Evolutionary conservation across 768 basidiomycete species (phyloP).

Genomic region (Hygrophorus pudorinus): DNA sequence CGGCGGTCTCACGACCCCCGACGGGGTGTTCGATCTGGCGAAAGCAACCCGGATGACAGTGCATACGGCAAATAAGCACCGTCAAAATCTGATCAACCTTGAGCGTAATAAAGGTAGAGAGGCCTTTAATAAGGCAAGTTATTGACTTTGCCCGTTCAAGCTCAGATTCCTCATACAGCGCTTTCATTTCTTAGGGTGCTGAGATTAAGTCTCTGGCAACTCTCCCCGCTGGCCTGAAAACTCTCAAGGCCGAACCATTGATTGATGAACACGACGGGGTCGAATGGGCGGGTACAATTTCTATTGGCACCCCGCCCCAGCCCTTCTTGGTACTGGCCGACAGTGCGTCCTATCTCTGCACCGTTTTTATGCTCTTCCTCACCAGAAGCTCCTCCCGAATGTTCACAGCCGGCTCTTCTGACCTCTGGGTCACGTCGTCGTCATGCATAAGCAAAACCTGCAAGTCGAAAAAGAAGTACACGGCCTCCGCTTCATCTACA

Average conservation of each 20-base stretch:
- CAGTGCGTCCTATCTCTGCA: no score
- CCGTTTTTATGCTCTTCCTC: no score
- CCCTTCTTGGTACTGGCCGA: slow-evolving; percentile 31
- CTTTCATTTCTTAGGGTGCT: no score
- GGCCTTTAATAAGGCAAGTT: not conserved
- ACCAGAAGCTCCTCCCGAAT: no score
- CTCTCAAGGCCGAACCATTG: slow-evolving; percentile 24
- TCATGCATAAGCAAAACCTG: not conserved
- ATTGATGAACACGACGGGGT: slow-evolving; percentile 24
- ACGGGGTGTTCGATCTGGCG: slow-evolving; percentile 15
- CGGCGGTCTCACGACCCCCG: no score
- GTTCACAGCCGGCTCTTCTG: no score
- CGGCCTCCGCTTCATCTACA: no score
- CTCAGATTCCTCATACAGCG: no score
- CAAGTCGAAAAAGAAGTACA: no score
- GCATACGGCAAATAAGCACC: no score
- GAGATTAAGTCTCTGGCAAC: no score
- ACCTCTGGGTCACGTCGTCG: slow-evolving; percentile 1
- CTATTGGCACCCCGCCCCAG: slow-evolving; percentile 29
- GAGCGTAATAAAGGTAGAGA: slow-evolving; percentile 10
- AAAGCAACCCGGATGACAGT: slow-evolving; percentile 9
- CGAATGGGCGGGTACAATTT: slow-evolving; percentile 31
- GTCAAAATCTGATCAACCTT: no score
- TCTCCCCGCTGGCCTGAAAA: slow-evolving; percentile 14
- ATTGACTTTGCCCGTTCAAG: not conserved